Base-by-base conservation (phyloP, 345 rosid genomes). In the Citrus unshiu region DNA sequence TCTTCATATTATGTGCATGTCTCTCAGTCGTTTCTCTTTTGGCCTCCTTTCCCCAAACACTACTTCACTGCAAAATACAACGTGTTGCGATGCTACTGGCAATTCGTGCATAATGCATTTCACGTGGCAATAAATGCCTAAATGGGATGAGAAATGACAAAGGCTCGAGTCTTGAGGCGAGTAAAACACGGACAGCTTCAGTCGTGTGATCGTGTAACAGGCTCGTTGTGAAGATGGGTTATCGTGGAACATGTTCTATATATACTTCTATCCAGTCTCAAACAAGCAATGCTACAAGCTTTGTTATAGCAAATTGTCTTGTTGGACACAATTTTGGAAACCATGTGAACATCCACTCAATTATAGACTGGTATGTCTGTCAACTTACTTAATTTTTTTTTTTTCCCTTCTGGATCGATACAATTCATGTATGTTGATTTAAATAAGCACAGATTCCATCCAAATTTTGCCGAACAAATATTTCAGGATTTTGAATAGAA, bases 251-350 rank as follows among this genome's bases (percentile, higher is more conserved):
- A 43, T 69, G 22, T 69, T 27, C 27, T 5, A 0, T 46, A 9
- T 5, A 0, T 46, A 9, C 34, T 69, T 27, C 27, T 2, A 0
- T 46, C 21, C 34, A 43, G 14, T 29, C 21, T 69, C 34, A 43
- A 69, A 4, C 72, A 24, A 40, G 71, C 71, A 68, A 69, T 4
- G 21, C 58, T 5, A 4, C 19, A 18, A 54, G 22, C 22, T 54
- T 54, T 49, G 37, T 12, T 5, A 2, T 8, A 19, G 59, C 40
- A 30, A 19, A 54, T 29, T 16, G 10, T 46, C 6, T 29, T 32
- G 62, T 51, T 54, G 62, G 62, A 40, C 62, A 30, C 34, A 51
- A 54, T 29, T 49, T 71, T 71, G 74, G 74, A 71, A 71, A 29
- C 60, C 74, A 70, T 70, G 74, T 18, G 74, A 51, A 51, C 12